These are phyloP conservation scores for Wallacemonas rigidus DNA, from an alignment of 208 protist genomes.

Conservation along the genomic window DNA sequence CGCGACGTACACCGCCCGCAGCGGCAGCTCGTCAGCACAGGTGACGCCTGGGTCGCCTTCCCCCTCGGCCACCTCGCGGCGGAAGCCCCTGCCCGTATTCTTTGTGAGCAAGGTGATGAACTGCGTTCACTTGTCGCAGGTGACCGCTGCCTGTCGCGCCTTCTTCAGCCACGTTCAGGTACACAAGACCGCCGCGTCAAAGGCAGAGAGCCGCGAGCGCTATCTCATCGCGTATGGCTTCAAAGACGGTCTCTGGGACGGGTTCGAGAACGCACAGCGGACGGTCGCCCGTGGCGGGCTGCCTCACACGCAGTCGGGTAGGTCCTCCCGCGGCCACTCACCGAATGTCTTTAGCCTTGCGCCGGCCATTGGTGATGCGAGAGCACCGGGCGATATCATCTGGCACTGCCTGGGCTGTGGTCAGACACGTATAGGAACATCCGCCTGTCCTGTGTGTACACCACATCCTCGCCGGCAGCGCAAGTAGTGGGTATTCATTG, in stretches of 20 bases:
- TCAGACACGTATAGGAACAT: constrained; percentile 33
- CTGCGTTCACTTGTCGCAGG: constrained; percentile 41
- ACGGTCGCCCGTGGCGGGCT: too few species aligned
- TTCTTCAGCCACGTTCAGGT: constrained; percentile 50
- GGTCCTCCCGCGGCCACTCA: too few species aligned
- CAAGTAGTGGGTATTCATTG: too few species aligned
- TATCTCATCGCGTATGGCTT: constrained; percentile 62
- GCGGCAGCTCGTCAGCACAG: too few species aligned
- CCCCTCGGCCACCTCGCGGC: background rate
- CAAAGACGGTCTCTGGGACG: constrained; percentile 7
- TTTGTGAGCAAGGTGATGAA: constrained; percentile 76
- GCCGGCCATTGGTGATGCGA: constrained; percentile 38
- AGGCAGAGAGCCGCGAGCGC: constrained; percentile 46
- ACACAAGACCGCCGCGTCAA: constrained; percentile 40
- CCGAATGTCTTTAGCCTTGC: constrained; percentile 44
- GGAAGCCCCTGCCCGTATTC: constrained; percentile 26
- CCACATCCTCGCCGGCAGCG: background rate
- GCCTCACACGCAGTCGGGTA: too few species aligned
- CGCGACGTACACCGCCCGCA: background rate
- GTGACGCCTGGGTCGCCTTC: too few species aligned
- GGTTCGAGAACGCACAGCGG: background rate
- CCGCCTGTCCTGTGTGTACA: constrained; percentile 43
- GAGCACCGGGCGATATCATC: constrained; percentile 27
- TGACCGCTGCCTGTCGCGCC: constrained; percentile 28
- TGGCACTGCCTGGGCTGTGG: constrained; percentile 74